A percentile compares a stretch with the other conserved stretches of the same genome.
Evolutionary conservation across 2,329 filamentous ascomycete genomes (phyloP).

Genomic region (Trichoderma asperellum): DNA sequence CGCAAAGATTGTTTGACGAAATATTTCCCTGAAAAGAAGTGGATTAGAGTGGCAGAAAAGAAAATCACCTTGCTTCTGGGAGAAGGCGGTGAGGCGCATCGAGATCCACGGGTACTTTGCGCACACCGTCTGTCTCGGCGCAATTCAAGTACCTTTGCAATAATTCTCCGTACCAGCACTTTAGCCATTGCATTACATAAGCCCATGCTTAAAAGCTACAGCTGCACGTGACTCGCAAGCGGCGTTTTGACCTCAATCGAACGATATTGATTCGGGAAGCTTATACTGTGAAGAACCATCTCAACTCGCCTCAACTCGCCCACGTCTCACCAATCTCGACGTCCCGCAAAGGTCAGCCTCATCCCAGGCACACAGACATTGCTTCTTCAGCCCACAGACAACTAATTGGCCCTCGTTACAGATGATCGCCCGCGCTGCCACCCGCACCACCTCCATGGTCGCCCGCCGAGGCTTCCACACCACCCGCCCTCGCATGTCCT

Average conservation of each 20-base stretch:
- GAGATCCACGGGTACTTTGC: constrained; percentile 18
- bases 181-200: background rate
- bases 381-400: constrained; percentile 23
- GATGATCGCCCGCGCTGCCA: constrained; percentile 80
- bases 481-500: constrained; percentile 81
- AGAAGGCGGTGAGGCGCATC: constrained; percentile 37
- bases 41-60: constrained; percentile 36
- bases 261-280: constrained; percentile 38
- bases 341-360: constrained; percentile 36
- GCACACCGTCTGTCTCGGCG: background rate
- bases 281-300: constrained; percentile 35
- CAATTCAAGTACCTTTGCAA: background rate
- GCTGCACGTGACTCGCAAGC: constrained; percentile 34
- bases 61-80: constrained; percentile 29
- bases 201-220: background rate
- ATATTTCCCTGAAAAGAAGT: constrained; percentile 24
- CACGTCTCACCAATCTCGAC: constrained; percentile 35
- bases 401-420: constrained; percentile 54
- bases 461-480: constrained; percentile 93
- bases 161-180: background rate
- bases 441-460: constrained; percentile 68
- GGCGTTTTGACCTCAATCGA: constrained; percentile 42
- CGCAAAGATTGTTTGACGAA: constrained; percentile 27
- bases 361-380: background rate
- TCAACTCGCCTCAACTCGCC: constrained; percentile 34